These are phyloP conservation scores for Gynandropsis gynandra DNA, from an alignment of 345 rosid species.

Conservation along the genomic window DNA sequence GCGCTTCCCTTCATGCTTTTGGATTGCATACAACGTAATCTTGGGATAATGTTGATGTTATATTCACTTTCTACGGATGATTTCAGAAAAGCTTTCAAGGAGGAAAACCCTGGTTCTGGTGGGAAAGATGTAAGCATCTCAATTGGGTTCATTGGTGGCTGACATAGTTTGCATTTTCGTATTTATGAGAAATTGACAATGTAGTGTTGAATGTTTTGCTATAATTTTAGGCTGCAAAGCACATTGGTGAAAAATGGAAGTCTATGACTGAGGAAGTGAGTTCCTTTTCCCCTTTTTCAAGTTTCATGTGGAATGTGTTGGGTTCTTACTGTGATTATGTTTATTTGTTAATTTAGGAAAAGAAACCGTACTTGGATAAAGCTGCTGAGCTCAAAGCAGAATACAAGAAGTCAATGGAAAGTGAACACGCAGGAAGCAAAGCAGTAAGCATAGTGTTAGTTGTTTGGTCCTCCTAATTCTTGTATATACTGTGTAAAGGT, in stretches of 20 bases:
- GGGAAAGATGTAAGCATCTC: constrained; percentile 44
- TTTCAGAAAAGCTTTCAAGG: constrained; percentile 56
- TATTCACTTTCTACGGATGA: constrained; percentile 45
- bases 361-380: constrained; percentile 56
- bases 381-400: constrained; percentile 72
- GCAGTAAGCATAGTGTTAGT: constrained; percentile 24
- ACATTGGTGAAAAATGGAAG: constrained; percentile 81
- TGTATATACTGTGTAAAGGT: neutral
- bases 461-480: neutral
- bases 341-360: constrained; percentile 40
- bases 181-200: neutral
- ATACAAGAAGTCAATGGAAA: constrained; percentile 40
- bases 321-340: constrained; percentile 3
- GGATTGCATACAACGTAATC: neutral
- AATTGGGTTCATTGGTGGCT: neutral
- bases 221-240: constrained; percentile 53
- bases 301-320: neutral
- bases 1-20: neutral
- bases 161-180: neutral
- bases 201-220: neutral
- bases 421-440: constrained; percentile 30
- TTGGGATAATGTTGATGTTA: constrained; percentile 4
- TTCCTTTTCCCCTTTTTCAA: neutral
- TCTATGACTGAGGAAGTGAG: constrained; percentile 74
- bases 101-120: constrained; percentile 49